Conservation (phyloP, 139 green algal genomes). For the Trebouxia sp. region DNA sequence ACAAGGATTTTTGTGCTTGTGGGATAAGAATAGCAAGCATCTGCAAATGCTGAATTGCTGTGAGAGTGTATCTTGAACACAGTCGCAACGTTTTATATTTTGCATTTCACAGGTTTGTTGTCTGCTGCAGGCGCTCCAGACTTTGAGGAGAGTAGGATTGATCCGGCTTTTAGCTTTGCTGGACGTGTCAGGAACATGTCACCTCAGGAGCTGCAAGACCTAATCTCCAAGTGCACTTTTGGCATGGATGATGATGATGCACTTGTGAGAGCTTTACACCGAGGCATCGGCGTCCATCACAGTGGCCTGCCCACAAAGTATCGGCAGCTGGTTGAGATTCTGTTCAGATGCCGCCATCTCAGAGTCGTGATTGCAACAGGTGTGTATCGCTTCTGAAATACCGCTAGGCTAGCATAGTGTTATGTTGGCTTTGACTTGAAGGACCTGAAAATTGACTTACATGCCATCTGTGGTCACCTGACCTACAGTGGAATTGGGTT, state of each 20-base stretch:
- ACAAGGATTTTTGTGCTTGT: too few species aligned
- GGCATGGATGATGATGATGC: neutral
- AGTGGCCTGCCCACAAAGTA: constrained; percentile 49
- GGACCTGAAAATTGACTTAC: too few species aligned
- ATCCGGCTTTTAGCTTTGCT: constrained; percentile 44
- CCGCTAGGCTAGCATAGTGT: too few species aligned
- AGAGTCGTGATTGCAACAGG: constrained; percentile 54
- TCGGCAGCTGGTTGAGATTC: constrained; percentile 52
- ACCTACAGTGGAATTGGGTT: too few species aligned
- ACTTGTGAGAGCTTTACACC: constrained; percentile 37
- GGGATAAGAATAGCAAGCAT: too few species aligned
- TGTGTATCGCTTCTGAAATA: too few species aligned
- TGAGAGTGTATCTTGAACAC: too few species aligned
- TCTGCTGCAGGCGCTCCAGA: neutral
- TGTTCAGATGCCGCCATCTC: constrained; percentile 53
- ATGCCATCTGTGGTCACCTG: too few species aligned
- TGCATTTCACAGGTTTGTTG: neutral
- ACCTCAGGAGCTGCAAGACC: constrained; percentile 10
- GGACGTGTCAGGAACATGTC: constrained; percentile 19
- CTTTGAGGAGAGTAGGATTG: neutral
- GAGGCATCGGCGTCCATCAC: constrained; percentile 57
- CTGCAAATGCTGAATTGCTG: too few species aligned
- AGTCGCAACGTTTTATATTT: too few species aligned
- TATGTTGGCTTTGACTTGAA: too few species aligned
- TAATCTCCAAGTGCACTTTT: constrained; percentile 22